A percentile compares a stretch with the other conserved stretches of the same genome.
Conservation (phyloP, 495 filamentous ascomycete species). For the Tuber magnatum region DNA sequence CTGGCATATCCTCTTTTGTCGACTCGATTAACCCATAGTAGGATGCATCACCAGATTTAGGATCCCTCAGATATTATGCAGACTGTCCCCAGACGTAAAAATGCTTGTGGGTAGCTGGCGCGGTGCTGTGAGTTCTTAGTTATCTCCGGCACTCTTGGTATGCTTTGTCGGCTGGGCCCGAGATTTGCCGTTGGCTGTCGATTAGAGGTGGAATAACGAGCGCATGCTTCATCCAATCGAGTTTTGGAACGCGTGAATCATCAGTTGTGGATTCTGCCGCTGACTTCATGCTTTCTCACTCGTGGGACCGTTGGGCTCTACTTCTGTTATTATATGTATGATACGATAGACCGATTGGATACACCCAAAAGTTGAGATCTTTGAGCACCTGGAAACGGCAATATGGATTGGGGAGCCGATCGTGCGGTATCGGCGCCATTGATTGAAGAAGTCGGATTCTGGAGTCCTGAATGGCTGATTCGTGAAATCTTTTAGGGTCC, state of each 20-base stretch:
- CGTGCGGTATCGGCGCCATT: not conserved
- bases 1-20: not conserved
- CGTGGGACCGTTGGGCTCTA: not conserved
- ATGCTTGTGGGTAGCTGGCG: not conserved
- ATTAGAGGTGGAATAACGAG: not conserved
- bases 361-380: not conserved
- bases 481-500: not conserved
- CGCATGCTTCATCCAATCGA: not conserved
- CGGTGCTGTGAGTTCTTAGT: not conserved
- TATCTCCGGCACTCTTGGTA: not conserved
- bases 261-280: not conserved
- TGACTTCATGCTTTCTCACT: not conserved
- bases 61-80: not conserved
- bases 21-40: not conserved
- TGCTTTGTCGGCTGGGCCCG: not conserved
- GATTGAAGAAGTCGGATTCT: not conserved
- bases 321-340: not conserved
- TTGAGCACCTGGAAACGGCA: not conserved
- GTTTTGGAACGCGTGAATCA: not conserved
- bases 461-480: not conserved
- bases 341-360: not conserved
- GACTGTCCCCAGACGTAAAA: not conserved
- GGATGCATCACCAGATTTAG: not conserved
- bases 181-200: not conserved
- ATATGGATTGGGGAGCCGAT: not conserved